Conservation (phyloP, 306 rosid genomes). For the Begonia peltatifolia region DNA sequence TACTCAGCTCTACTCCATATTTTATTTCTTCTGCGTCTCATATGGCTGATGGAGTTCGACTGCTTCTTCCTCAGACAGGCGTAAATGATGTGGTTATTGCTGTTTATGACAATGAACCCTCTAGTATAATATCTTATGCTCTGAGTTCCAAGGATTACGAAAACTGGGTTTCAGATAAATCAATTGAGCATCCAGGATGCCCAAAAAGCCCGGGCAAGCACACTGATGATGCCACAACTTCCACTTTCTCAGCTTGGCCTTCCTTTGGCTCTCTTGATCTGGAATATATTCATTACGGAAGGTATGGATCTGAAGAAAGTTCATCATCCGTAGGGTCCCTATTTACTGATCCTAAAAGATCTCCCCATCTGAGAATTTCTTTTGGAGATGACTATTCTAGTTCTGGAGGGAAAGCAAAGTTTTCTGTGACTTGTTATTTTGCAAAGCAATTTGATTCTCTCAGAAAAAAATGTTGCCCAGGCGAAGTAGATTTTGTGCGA, state of each 20-base stretch:
- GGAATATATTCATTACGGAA: constrained; percentile 58
- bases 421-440: constrained; percentile 89
- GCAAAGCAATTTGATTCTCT: constrained; percentile 79
- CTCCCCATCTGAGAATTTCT: constrained; percentile 61
- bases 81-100: constrained; percentile 55
- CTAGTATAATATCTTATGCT: constrained; percentile 87
- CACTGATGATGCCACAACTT: constrained; percentile 41
- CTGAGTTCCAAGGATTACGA: constrained; percentile 67
- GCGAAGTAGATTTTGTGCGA: constrained; percentile 63
- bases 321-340: constrained; percentile 50
- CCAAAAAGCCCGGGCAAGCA: constrained; percentile 28
- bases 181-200: constrained; percentile 30
- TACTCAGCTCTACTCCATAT: constrained; percentile 40
- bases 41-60: constrained; percentile 67
- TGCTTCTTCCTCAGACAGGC: constrained; percentile 66
- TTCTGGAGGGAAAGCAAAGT: constrained; percentile 62
- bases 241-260: constrained; percentile 65
- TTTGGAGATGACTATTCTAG: constrained; percentile 55
- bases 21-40: constrained; percentile 49
- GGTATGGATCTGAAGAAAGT: constrained; percentile 70
- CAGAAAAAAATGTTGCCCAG: constrained; percentile 80
- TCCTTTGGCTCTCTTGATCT: constrained; percentile 53
- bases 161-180: constrained; percentile 60
- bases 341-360: constrained; percentile 50
- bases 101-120: constrained; percentile 83